Evolutionary conservation across 805 yeast species (phyloP).

Genomic region (Jamesozyma jinghongensis): DNA sequence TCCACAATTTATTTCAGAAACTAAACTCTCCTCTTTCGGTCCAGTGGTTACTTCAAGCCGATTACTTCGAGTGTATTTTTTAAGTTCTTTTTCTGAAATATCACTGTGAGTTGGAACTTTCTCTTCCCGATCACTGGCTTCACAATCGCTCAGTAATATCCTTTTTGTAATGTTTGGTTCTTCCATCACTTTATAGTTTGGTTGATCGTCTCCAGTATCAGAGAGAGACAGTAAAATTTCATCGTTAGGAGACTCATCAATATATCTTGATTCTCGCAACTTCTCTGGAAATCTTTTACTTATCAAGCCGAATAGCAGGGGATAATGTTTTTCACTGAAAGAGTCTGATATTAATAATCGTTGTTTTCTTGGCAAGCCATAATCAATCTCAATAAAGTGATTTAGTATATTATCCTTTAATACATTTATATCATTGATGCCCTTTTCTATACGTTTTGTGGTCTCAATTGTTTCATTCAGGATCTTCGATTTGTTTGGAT

Average conservation of each 20-base stretch:
- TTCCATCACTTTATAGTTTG: too few relatives aligned
- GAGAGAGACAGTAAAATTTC: not conserved
- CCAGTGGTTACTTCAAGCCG: too few relatives aligned
- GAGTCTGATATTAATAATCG: conserved; percentile 31
- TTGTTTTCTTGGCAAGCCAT: conserved; percentile 30
- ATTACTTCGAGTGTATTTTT: too few relatives aligned
- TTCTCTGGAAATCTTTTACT: conserved; percentile 7
- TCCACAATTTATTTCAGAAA: too few relatives aligned
- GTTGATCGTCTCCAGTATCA: too few relatives aligned
- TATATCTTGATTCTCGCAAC: conserved; percentile 14
- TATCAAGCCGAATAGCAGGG: conserved; percentile 30
- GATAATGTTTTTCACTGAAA: conserved; percentile 38
- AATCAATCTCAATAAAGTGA: conserved; percentile 30
- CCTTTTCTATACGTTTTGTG: conserved; percentile 5
- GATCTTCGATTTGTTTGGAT: conserved; percentile 6
- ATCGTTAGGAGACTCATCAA: conserved; percentile 4
- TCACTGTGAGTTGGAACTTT: too few relatives aligned
- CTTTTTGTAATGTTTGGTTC: too few relatives aligned
- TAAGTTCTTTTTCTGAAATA: too few relatives aligned
- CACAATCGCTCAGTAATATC: too few relatives aligned
- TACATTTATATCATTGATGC: conserved; percentile 9
- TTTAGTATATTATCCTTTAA: conserved; percentile 9
- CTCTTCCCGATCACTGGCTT: too few relatives aligned
- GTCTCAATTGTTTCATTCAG: conserved; percentile 7
- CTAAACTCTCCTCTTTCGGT: too few relatives aligned